These are phyloP conservation scores for Fragaria iinumae DNA, from an alignment of 306 rosid genomes.

Conservation along the genomic window DNA sequence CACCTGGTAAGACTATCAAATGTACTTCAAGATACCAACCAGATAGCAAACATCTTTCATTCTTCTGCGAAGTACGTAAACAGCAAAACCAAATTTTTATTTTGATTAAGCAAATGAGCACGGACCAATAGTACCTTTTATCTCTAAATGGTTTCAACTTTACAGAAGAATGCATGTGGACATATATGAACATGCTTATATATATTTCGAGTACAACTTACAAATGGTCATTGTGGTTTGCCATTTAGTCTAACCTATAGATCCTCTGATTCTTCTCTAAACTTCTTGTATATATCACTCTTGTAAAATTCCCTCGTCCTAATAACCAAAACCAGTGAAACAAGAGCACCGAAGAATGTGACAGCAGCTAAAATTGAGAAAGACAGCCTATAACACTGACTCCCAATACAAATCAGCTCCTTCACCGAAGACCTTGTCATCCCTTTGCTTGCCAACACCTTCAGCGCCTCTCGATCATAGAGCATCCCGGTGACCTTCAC, in stretches of 20 bases:
- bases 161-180: neutral
- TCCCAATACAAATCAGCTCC: slow-evolving; percentile 42
- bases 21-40: too few species aligned
- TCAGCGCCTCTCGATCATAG: slow-evolving; percentile 39
- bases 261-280: slow-evolving; percentile 6
- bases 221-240: neutral
- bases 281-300: slow-evolving; percentile 31
- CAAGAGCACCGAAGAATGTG: slow-evolving; percentile 36
- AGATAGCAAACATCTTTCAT: too few species aligned
- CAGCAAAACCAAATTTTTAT: too few species aligned
- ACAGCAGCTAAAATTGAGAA: slow-evolving; percentile 35
- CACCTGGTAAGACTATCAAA: too few species aligned
- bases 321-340: slow-evolving; percentile 32
- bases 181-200: neutral
- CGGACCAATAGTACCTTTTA: neutral
- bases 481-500: slow-evolving; percentile 40
- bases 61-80: too few species aligned
- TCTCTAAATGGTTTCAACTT: neutral
- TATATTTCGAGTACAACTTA: neutral
- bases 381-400: slow-evolving; percentile 28
- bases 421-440: slow-evolving; percentile 18
- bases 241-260: neutral
- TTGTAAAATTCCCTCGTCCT: slow-evolving; percentile 20
- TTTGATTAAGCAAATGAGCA: neutral
- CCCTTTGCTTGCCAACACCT: slow-evolving; percentile 31